Conservation (phyloP, 2,329 filamentous ascomycete genomes). For the Aquanectria penicillioides region DNA sequence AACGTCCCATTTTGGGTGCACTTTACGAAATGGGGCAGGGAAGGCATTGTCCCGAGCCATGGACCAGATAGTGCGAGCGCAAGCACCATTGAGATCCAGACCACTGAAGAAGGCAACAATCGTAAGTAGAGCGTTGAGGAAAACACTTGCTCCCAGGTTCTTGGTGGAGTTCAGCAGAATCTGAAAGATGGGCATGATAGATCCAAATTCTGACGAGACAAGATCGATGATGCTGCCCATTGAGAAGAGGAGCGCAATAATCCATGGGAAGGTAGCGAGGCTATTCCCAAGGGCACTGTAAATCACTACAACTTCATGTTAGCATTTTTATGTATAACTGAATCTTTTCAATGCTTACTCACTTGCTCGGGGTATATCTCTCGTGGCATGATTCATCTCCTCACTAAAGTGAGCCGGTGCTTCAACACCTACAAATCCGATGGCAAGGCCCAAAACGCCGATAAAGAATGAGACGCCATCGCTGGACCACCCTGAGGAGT, state of each 20-base stretch:
- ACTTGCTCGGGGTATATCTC: slow-evolving; percentile 11
- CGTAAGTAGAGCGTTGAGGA: neutral
- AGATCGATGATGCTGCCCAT: slow-evolving; percentile 5
- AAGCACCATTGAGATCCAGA: slow-evolving; percentile 9
- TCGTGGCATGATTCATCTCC: slow-evolving; percentile 6
- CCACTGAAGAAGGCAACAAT: slow-evolving; percentile 4
- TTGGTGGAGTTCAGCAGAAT: neutral
- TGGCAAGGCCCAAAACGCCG: slow-evolving; percentile 1
- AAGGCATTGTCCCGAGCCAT: slow-evolving; percentile 13
- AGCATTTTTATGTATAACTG: neutral
- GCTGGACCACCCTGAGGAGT: slow-evolving; percentile 2
- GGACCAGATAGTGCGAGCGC: slow-evolving; percentile 15
- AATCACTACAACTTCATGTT: neutral
- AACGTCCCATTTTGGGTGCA: slow-evolving; percentile 10
- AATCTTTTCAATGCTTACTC: neutral
- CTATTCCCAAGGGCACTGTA: slow-evolving; percentile 9
- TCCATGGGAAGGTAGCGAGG: neutral
- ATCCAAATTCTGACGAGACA: neutral
- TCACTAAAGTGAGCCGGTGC: slow-evolving; percentile 13
- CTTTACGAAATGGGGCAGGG: neutral
- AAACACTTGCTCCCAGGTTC: neutral
- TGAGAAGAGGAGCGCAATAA: slow-evolving; percentile 5
- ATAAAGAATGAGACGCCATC: slow-evolving; percentile 14
- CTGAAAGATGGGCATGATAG: slow-evolving; percentile 11
- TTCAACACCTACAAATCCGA: slow-evolving; percentile 1